Percentiles rank a stretch among this genome's conserved stretches.
Evolutionary conservation across 768 basidiomycete species (phyloP).

Genomic region (Podaxis pistillaris): DNA sequence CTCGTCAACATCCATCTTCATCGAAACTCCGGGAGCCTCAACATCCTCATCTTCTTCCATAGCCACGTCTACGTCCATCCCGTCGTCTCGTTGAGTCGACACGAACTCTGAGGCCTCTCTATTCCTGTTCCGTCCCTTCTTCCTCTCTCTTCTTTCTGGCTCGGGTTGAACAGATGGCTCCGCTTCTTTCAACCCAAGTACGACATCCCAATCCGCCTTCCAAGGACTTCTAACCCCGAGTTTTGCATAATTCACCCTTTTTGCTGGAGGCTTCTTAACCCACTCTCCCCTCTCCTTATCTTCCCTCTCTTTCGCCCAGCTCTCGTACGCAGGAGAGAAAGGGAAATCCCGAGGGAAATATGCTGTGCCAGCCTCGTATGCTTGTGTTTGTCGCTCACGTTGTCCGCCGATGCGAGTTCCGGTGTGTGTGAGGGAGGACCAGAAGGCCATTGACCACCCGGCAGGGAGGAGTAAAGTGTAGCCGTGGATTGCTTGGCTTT

Average conservation of each 20-base stretch:
- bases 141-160: conserved; percentile 12
- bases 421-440: conserved; percentile 77
- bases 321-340: conserved; percentile 48
- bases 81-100: conserved; percentile 54
- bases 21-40: conserved; percentile 24
- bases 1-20: conserved; percentile 24
- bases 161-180: neutral
- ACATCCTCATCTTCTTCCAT: neutral
- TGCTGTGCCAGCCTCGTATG: conserved; percentile 73
- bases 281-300: conserved; percentile 58
- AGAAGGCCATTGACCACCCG: conserved; percentile 92
- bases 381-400: conserved; percentile 76
- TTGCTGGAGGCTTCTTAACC: conserved; percentile 85
- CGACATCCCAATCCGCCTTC: conserved; percentile 69
- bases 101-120: conserved; percentile 35
- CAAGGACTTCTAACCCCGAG: conserved; percentile 71
- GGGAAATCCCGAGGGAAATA: conserved; percentile 87
- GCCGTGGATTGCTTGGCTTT: conserved; percentile 61
- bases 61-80: conserved; percentile 21
- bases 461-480: conserved; percentile 86
- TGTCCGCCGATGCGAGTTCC: conserved; percentile 86
- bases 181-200: conserved; percentile 48
- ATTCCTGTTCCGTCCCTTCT: conserved; percentile 9
- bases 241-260: conserved; percentile 69
- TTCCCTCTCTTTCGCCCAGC: conserved; percentile 47